Conservation (phyloP, 306 rosid species). For the cucumber (Cucumis sativus) region DNA sequence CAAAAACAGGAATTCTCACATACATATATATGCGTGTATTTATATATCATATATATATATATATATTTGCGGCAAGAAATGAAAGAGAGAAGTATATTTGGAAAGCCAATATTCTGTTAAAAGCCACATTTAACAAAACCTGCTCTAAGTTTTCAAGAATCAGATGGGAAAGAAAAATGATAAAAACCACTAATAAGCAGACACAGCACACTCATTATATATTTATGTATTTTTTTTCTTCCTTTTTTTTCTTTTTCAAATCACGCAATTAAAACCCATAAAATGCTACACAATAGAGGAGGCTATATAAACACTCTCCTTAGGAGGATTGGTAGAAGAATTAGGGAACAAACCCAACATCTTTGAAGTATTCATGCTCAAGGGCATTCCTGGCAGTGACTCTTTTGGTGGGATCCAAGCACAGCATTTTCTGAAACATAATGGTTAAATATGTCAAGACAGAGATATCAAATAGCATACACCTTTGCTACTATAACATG, state of each 20-base stretch:
- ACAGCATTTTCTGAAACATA: slow-evolving; percentile 76
- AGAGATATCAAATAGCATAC: background rate
- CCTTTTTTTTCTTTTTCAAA: slow-evolving; percentile 9
- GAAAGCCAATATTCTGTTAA: background rate
- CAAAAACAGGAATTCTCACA: background rate
- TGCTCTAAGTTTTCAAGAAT: slow-evolving; percentile 16
- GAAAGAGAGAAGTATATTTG: background rate
- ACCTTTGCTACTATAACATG: background rate
- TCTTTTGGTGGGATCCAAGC: slow-evolving; percentile 93
- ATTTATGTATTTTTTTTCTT: background rate
- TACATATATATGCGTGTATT: background rate
- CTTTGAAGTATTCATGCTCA: slow-evolving; percentile 96
- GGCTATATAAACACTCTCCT: slow-evolving; percentile 44
- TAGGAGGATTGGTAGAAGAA: slow-evolving; percentile 14
- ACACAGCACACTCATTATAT: slow-evolving; percentile 31
- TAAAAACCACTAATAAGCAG: slow-evolving; percentile 4
- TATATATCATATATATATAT: background rate
- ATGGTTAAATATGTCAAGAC: background rate
- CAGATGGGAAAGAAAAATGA: background rate
- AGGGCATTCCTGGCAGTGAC: slow-evolving; percentile 88
- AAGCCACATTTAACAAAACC: slow-evolving; percentile 15
- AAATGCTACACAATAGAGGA: slow-evolving; percentile 34
- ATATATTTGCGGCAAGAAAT: background rate
- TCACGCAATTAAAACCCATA: slow-evolving; percentile 44
- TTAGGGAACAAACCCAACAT: slow-evolving; percentile 75